phyloP scores from a whole-genome alignment of 2,329 filamentous ascomycete genomes.

The Blumeria hordei region DNA sequence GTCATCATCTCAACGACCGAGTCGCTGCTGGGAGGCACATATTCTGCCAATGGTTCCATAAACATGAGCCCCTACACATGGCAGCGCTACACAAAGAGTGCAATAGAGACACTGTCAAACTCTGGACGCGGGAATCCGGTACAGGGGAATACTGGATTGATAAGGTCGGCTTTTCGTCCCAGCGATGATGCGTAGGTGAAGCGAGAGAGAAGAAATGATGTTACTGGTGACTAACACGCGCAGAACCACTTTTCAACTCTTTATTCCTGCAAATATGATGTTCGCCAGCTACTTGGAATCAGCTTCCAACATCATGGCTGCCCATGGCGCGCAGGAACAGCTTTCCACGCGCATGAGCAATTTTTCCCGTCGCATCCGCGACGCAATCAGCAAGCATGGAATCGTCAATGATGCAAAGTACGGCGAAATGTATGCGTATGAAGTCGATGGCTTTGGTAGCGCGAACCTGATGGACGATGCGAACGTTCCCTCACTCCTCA shows the following conservation, averaged over 20 bases:
- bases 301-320: constrained; percentile 26
- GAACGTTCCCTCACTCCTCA: constrained; percentile 43
- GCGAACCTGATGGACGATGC: constrained; percentile 45
- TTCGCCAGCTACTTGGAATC: constrained; percentile 36
- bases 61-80: constrained; percentile 47
- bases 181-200: constrained; percentile 53
- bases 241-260: constrained; percentile 51
- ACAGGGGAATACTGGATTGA: constrained; percentile 46
- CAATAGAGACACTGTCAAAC: constrained; percentile 63
- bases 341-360: constrained; percentile 30
- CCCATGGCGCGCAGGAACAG: constrained; percentile 23
- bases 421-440: constrained; percentile 50
- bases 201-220: too few species aligned
- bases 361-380: constrained; percentile 36
- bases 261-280: constrained; percentile 82
- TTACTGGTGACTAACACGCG: not conserved
- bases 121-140: constrained; percentile 60
- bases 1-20: constrained; percentile 44
- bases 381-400: constrained; percentile 45
- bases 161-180: constrained; percentile 72
- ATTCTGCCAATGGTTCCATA: constrained; percentile 32
- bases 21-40: constrained; percentile 51
- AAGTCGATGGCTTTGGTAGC: constrained; percentile 48
- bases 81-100: constrained; percentile 42
- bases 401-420: constrained; percentile 38